Evolutionary conservation across 1,284 basidiomycete species (phyloP), one percentile per base, ranked within the genome.

Genomic region (Volvariella volvacea): DNA sequence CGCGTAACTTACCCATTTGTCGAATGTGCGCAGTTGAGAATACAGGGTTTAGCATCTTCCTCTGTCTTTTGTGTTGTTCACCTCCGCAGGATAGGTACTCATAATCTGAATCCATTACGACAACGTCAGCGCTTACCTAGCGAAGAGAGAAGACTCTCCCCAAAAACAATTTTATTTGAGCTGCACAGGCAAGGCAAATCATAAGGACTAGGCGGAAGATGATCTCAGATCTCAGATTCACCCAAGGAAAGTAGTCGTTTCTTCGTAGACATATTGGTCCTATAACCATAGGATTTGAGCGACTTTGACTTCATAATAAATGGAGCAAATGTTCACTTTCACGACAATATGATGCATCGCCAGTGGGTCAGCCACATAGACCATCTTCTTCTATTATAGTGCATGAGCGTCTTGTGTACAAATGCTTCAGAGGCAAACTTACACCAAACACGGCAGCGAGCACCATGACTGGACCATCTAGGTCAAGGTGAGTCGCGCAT

Each of bases 291-390:
- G 32, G 3, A 7, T 4, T 36, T 4, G 25, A 7, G 34, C 4
- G 6, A 30, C 16, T 32, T 20, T 7, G 14, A 7, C 8, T 15
- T 36, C n/a, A n/a, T n/a, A 8, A 20, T 6, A 4, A 8, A 16
- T 14, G 22, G 30, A 15, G 17, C 3, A 8, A 14, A 14, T 22
- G 15, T 49, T 15, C 31, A 60, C 63, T 55, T 66, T 67, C 7
- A 63, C 55, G n/a, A 66, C 21, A 28, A 66, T 61, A 39, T 67
- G 58, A 28, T 67, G 55, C 38, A 66, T 22, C 6, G 65, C 64
- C 44, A 62, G 62, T 0, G 64, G 59, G 41, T 67, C 64, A 37
- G 52, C 62, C 9, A 61, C 49, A 42, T 59, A 60, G 7, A 64
- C 46, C 22, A 53, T 40, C n/a, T 50, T 56, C 22, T 56, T 53